phyloP scores from a whole-genome alignment of 768 basidiomycete genomes.

The Pisolithus tinctorius region DNA sequence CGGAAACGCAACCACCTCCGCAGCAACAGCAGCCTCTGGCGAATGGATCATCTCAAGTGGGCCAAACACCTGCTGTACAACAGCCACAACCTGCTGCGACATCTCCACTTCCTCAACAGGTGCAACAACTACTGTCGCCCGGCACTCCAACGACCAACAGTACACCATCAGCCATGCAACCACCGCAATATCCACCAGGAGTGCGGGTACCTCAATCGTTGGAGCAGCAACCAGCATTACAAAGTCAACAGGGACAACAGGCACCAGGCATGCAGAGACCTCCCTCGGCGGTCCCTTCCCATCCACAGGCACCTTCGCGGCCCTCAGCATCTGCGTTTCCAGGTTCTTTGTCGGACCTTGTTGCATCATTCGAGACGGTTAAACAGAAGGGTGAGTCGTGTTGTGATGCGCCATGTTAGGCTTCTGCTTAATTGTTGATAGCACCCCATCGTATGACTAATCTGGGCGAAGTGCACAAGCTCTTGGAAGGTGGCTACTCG shows the following conservation, averaged over 20 bases:
- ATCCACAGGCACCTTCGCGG: constrained; percentile 31
- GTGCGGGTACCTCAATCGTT: constrained; percentile 45
- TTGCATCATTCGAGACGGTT: constrained; percentile 90
- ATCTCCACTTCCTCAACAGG: constrained; percentile 46
- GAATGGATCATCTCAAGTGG: constrained; percentile 26
- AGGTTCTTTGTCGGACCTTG: constrained; percentile 84
- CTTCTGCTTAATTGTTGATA: constrained; percentile 17
- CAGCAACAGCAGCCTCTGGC: constrained; percentile 29
- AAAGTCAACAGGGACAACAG: constrained; percentile 25
- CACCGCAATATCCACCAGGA: constrained; percentile 61
- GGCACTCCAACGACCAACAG: constrained; percentile 8
- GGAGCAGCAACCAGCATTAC: constrained; percentile 32
- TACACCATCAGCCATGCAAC: constrained; percentile 21
- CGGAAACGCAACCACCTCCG: constrained; percentile 35
- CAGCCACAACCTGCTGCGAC: constrained; percentile 33
- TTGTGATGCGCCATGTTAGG: background rate
- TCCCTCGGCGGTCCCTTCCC: constrained; percentile 44
- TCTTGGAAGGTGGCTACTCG: constrained; percentile 86
- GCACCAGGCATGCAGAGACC: constrained; percentile 44
- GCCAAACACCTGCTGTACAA: constrained; percentile 21
- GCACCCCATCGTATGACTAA: constrained; percentile 82
- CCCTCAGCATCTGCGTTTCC: constrained; percentile 55
- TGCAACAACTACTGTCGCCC: constrained; percentile 27
- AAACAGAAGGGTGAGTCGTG: constrained; percentile 84
- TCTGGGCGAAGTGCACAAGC: constrained; percentile 84